Base-by-base conservation (phyloP, 1,284 basidiomycete genomes). In the Trichosporon sp. region DNA sequence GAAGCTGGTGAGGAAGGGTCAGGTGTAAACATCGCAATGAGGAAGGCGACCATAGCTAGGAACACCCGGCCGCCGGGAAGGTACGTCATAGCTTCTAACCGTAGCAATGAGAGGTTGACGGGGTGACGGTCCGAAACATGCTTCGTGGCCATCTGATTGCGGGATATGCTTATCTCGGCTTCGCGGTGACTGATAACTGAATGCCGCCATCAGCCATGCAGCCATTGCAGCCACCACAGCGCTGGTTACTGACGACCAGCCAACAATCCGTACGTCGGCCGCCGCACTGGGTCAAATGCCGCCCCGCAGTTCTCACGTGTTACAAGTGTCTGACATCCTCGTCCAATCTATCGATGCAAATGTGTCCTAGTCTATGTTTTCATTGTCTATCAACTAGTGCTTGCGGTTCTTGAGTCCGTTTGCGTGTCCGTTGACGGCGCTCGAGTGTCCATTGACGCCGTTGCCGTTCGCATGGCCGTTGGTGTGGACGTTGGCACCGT, bases 331-430 rank as follows among this genome's bases (percentile, higher is more conserved):
- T 54, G 49, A 54, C 49, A 54, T 29, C 25, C 57, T 25, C 14
- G 5, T 33, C 16, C 25, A 40, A n/a, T 23, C 40, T 44, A 44
- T 44, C 40, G 40, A 44, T 44, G 27, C 49, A 54, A 29, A 8
- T 29, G 6, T 16, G 4, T 16, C 25, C 25, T 29, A 7, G 49
- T 54, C 49, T 54, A 54, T 29, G 49, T 27, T 19, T 54, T 54
- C 49, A 54, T 54, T 21, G 27, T 54, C 16, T 54, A 54, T 8
- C 56, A 13, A 34, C 56, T 33, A 57, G 56, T 57, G 56, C 32
- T 62, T 40, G 25, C 49, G 25, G 49, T 31, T 54, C 49, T 54
- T 54, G 25, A 54, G 49, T 27, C 58, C 64, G 52, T 62, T 62
- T 25, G 61, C 61, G 58, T 56, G 36, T 19, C 60, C 60, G 44